Evolutionary conservation across 495 filamentous ascomycete species (phyloP), one percentile per base, ranked within the genome.

Genomic region (Trichoderma virens): DNA sequence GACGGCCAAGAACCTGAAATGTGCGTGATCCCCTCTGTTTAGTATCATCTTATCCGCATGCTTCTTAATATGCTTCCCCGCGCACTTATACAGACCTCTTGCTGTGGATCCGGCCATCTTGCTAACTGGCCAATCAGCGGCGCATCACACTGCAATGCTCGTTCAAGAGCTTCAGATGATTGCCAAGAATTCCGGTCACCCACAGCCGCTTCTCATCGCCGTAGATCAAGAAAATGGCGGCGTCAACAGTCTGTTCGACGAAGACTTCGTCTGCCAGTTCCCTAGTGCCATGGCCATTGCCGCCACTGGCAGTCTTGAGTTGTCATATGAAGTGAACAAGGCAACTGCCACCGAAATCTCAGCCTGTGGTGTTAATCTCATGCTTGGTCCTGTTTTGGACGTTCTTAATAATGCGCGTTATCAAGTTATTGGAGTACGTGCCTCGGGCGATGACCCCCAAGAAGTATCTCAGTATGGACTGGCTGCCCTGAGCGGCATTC

Each of bases 161-260:
- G 88, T 92, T 38, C 85, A 93, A 62, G 90, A 96, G 70, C 80
- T 96, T 45, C 92, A 96, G 73, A 91, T 87, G 64, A 91, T 91
- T 71, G 92, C 92, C 30, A 88, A 89, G 70, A 81, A 93, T 78
- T 89, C 92, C 62, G 90, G 91, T 47, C 92, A 96, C 73, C 88
- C 88, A 2, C 86, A 93, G 3, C 92, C 92, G 14, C 76, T 96
- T 30, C 78, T 91, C 63, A 96, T 96, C 69, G 90, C 89, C 16
- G 71, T 96, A 39, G 92, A 96, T 71, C 92, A 96, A 69, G 92
- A 96, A 73, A 96, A 96, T 88, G 92, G 92, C 59, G 92, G 92
- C 4, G 91, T 96, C 70, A 96, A 96, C 76, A 93, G 90, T 73
- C 80, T 96, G 18, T 96, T 91, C 70, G 92, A 96, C 77, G 90